These are phyloP conservation scores for Chlorella ohadii DNA, from an alignment of 139 green algal species.

Conservation along the genomic window DNA sequence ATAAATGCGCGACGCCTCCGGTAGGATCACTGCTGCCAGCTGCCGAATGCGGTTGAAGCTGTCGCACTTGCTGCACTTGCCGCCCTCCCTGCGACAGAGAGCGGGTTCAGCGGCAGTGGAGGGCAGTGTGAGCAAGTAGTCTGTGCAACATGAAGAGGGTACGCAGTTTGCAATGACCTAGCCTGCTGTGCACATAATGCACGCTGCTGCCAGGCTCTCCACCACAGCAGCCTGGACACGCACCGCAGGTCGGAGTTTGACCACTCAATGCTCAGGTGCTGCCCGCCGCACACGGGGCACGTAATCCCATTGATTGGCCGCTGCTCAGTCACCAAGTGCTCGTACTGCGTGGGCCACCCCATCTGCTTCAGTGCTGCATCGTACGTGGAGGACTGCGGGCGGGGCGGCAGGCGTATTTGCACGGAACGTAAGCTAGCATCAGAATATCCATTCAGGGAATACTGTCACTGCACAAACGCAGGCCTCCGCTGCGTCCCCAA, in stretches of 20 bases:
- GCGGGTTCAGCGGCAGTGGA: background rate
- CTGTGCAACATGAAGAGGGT: no score
- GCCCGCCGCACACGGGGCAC: slow-evolving; percentile 21
- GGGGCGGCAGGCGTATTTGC: background rate
- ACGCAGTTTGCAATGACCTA: no score
- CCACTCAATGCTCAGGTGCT: slow-evolving; percentile 10
- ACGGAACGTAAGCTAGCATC: background rate
- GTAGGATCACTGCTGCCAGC: slow-evolving; percentile 5
- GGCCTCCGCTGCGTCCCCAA: no score
- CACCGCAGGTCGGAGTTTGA: background rate
- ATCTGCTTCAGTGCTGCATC: slow-evolving; percentile 9
- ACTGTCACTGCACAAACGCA: no score
- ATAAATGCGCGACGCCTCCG: slow-evolving; percentile 15
- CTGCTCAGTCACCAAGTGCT: slow-evolving; percentile 10
- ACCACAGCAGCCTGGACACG: background rate
- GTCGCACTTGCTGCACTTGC: slow-evolving; percentile 7
- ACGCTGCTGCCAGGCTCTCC: background rate
- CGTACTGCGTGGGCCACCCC: slow-evolving; percentile 22
- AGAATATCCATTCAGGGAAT: no score
- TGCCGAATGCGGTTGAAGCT: slow-evolving; percentile 25
- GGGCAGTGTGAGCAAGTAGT: background rate
- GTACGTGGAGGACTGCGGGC: background rate
- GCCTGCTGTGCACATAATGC: background rate
- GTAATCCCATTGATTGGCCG: background rate
- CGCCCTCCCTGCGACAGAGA: slow-evolving; percentile 1